Evolutionary conservation across 768 basidiomycete genomes (phyloP), one percentile per base, ranked within the genome.

Genomic region (Fibroporia radiculosa): DNA sequence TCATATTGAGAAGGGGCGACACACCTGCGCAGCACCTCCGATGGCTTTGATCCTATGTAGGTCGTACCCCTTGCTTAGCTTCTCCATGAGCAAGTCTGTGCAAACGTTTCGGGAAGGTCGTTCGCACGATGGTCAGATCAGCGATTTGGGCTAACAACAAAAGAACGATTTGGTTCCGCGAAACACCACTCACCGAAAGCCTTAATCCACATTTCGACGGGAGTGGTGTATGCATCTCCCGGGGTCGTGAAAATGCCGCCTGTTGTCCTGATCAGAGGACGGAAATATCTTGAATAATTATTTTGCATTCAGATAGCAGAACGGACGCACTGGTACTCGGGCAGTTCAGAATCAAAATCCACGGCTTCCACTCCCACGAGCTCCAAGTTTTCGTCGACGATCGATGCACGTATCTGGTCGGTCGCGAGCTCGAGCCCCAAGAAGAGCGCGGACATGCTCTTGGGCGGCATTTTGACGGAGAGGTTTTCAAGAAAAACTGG

Each of bases 191-290:
- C 62, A 88, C 89, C 89, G 40, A 92, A 74, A 13, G 74, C 84
- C 61, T 86, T 88, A 44, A 89, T 79, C 88, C 88, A 91, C 84
- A 91, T 88, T 56, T 92, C 88, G 36, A 92, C 75, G 1, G 89
- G 88, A 6, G 88, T 89, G 29, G 85, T 90, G 59, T 84, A 89
- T 19, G 85, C 86, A 62, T 91, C 87, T 24, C 85, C 86, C 3
- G 84, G 83, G 0, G 84, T 86, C 34, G 84, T 89, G 63, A 89
- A 89, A 47, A 91, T 84, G 4, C 89, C 89, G 37, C 85, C 85
- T 48, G 85, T 82, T 1, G 87, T 92, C 61, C 89, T 91, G 59
- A 13, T 48, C 45, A 42, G 49, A 27, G 44, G 35, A 46, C 29
- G 43, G 51, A 38, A 28, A 39, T 25, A 39, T 10, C 19, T 27